Evolutionary conservation across 345 rosid species (phyloP).

Genomic region (Eutrema yunnanense): DNA sequence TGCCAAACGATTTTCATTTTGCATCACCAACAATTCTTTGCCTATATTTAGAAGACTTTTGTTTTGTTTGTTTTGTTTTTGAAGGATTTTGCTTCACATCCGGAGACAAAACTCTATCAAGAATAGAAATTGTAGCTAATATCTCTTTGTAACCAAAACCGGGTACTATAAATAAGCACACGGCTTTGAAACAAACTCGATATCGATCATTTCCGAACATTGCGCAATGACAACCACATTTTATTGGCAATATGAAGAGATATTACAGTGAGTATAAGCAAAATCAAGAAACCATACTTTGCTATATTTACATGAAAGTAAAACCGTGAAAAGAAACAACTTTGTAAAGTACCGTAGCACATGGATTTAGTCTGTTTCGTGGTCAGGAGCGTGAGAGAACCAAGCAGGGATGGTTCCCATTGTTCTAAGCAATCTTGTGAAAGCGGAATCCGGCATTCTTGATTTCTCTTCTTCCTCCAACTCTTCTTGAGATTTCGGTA

Average conservation of each 20-base stretch:
- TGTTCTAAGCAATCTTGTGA: constrained; percentile 59
- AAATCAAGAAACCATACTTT: constrained; percentile 3
- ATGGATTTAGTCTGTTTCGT: constrained; percentile 49
- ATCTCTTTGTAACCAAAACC: background rate
- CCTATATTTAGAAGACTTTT: constrained; percentile 10
- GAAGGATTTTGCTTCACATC: constrained; percentile 12
- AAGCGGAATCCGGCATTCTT: constrained; percentile 74
- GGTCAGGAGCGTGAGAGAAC: constrained; percentile 75
- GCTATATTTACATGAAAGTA: constrained; percentile 20
- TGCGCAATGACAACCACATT: constrained; percentile 12
- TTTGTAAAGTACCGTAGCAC: background rate
- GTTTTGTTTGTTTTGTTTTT: background rate
- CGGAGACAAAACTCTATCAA: constrained; percentile 7
- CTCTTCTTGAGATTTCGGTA: constrained; percentile 68
- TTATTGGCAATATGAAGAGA: background rate
- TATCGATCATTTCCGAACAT: background rate
- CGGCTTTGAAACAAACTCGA: background rate
- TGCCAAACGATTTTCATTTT: constrained; percentile 10
- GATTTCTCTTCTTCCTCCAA: constrained; percentile 74
- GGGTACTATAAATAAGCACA: constrained; percentile 3
- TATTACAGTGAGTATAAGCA: background rate
- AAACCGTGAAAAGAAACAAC: background rate
- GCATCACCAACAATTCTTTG: constrained; percentile 10
- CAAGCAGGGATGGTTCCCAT: constrained; percentile 67
- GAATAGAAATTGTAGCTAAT: background rate